phyloP scores from a whole-genome alignment of 441 rosid genomes.

The Macaranga tanarius region DNA sequence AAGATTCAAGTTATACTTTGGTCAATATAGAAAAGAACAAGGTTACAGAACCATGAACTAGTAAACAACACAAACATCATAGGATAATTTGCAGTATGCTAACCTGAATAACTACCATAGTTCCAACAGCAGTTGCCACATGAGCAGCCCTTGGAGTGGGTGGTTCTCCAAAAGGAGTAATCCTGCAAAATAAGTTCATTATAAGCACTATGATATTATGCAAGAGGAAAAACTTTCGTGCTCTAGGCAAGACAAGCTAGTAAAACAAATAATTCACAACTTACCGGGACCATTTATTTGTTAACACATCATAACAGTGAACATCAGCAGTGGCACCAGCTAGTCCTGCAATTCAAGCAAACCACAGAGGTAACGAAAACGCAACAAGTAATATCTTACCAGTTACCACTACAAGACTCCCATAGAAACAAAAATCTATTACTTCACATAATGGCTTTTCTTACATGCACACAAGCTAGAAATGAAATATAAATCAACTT shows the following conservation, averaged over 20 bases:
- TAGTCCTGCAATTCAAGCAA: slow-evolving; percentile 65
- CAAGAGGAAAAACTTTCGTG: background rate
- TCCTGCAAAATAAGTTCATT: slow-evolving; percentile 43
- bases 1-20: slow-evolving; percentile 24
- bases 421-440: slow-evolving; percentile 3
- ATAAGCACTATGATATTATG: slow-evolving; percentile 17
- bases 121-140: slow-evolving; percentile 98
- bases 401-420: background rate
- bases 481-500: background rate
- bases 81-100: slow-evolving; percentile 17
- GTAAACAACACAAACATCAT: background rate
- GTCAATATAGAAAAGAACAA: slow-evolving; percentile 14
- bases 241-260: slow-evolving; percentile 9
- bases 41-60: slow-evolving; percentile 5
- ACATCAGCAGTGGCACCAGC: slow-evolving; percentile 99
- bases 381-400: slow-evolving; percentile 12
- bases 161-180: slow-evolving; percentile 91
- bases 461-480: background rate
- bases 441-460: slow-evolving; percentile 1
- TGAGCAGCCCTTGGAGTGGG: slow-evolving; percentile 99
- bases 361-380: slow-evolving; percentile 21
- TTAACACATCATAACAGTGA: slow-evolving; percentile 84
- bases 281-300: slow-evolving; percentile 97
- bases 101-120: slow-evolving; percentile 99
- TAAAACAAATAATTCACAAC: slow-evolving; percentile 19